Percentiles rank a stretch among this genome's conserved stretches.
Conservation (phyloP, 768 basidiomycete species). For the Pleurotus tuber-regium region DNA sequence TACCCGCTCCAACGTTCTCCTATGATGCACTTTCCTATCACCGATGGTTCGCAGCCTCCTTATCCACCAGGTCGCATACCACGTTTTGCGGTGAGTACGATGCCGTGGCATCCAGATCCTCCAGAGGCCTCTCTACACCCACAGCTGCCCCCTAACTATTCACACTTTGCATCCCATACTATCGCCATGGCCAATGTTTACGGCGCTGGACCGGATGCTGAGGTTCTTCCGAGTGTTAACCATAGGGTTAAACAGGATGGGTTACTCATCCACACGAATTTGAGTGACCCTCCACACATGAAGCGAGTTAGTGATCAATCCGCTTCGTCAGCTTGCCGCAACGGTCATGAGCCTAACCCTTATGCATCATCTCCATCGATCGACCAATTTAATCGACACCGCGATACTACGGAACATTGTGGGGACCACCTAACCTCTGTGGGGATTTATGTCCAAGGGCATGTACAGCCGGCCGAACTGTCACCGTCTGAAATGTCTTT, state of each 20-base stretch:
- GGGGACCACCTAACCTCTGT: not conserved
- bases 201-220: not conserved
- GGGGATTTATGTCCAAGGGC: not conserved
- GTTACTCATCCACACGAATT: not conserved
- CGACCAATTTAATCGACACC: not conserved
- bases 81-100: not conserved
- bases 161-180: conserved; percentile 1
- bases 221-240: not conserved
- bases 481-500: not conserved
- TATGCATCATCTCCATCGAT: not conserved
- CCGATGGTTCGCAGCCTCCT: not conserved
- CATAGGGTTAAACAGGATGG: not conserved
- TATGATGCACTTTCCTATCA: conserved; percentile 2
- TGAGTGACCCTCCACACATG: not conserved
- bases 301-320: too few species aligned
- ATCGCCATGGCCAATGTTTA: not conserved
- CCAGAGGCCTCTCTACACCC: conserved; percentile 5
- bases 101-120: conserved; percentile 9
- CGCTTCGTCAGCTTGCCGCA: not conserved
- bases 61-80: conserved; percentile 5
- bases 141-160: not conserved
- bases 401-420: not conserved
- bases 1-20: not conserved
- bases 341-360: not conserved
- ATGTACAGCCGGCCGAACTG: not conserved